These are phyloP conservation scores for Pelagophyceae sp. DNA, from an alignment of 352 stramenopile genomes.

Conservation along the genomic window DNA sequence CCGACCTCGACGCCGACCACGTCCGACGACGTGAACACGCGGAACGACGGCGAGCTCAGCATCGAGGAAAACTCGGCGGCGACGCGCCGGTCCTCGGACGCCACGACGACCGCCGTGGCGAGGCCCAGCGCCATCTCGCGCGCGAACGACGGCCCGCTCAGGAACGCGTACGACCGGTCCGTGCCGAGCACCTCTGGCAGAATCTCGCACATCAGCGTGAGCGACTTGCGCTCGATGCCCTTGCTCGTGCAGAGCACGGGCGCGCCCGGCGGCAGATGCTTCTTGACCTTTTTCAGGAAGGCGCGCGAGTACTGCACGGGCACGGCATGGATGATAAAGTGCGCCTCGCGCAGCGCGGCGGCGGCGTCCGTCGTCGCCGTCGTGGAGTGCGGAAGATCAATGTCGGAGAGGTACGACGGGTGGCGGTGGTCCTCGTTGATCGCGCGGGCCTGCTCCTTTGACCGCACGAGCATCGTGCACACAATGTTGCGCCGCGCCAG, in stretches of 20 bases:
- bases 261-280: conserved; percentile 70
- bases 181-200: conserved; percentile 74
- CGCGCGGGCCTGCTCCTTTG: conserved; percentile 63
- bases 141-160: conserved; percentile 90
- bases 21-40: conserved; percentile 79
- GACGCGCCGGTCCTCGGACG: conserved; percentile 73
- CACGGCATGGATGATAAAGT: conserved; percentile 87
- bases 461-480: conserved; percentile 74
- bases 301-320: conserved; percentile 83
- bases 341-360: conserved; percentile 69
- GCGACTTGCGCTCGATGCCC: conserved; percentile 84
- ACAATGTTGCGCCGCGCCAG: conserved; percentile 62
- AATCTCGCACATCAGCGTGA: conserved; percentile 88
- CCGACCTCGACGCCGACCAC: conserved; percentile 92
- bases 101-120: conserved; percentile 86
- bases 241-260: conserved; percentile 88
- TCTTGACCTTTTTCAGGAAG: conserved; percentile 71
- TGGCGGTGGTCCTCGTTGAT: conserved; percentile 83
- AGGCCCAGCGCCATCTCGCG: conserved; percentile 75
- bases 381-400: conserved; percentile 65
- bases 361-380: conserved; percentile 72
- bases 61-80: conserved; percentile 48
- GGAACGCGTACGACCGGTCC: conserved; percentile 85
- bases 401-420: conserved; percentile 75
- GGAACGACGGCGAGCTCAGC: conserved; percentile 71